Evolutionary conservation across 2,329 filamentous ascomycete species (phyloP).

Genomic region (Aurifilum marmelostoma): DNA sequence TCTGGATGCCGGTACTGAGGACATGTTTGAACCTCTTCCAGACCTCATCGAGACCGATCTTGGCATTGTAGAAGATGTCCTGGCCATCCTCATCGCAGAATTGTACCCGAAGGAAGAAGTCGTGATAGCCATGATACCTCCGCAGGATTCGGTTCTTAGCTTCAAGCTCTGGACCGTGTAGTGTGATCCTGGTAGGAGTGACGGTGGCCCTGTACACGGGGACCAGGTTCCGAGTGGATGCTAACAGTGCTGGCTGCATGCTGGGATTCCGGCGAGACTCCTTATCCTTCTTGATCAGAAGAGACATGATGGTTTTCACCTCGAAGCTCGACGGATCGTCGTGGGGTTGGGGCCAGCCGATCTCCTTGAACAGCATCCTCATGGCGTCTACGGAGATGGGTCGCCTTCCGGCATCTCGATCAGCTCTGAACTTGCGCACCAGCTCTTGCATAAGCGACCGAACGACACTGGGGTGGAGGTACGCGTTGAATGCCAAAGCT

Average conservation of each 20-base stretch:
- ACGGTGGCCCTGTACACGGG: conserved; percentile 60
- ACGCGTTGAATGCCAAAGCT: conserved; percentile 64
- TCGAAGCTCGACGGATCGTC: conserved; percentile 48
- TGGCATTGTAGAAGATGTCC: conserved; percentile 61
- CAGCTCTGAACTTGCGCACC: conserved; percentile 35
- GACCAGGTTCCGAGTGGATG: conserved; percentile 46
- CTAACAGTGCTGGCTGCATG: conserved; percentile 30
- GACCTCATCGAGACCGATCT: conserved; percentile 53
- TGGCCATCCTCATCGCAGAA: conserved; percentile 76
- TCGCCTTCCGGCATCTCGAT: conserved; percentile 33
- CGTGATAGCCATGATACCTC: conserved; percentile 61
- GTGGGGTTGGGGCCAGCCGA: conserved; percentile 59
- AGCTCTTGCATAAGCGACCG: conserved; percentile 50
- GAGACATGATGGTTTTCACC: conserved; percentile 44
- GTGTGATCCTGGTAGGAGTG: conserved; percentile 60
- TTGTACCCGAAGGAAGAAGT: conserved; percentile 70
- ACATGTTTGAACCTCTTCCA: conserved; percentile 63
- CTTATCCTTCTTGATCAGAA: conserved; percentile 46
- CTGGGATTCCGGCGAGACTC: conserved; percentile 30
- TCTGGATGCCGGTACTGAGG: conserved; percentile 60
- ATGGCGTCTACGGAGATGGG: conserved; percentile 58
- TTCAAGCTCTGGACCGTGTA: conserved; percentile 67
- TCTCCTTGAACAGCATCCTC: conserved; percentile 52
- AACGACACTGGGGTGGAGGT: conserved; percentile 59
- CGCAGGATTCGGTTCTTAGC: conserved; percentile 72